Evolutionary conservation across 1,284 basidiomycete genomes (phyloP), one percentile per base, ranked within the genome.

Genomic region (Austroboletus novae-zelandiae): DNA sequence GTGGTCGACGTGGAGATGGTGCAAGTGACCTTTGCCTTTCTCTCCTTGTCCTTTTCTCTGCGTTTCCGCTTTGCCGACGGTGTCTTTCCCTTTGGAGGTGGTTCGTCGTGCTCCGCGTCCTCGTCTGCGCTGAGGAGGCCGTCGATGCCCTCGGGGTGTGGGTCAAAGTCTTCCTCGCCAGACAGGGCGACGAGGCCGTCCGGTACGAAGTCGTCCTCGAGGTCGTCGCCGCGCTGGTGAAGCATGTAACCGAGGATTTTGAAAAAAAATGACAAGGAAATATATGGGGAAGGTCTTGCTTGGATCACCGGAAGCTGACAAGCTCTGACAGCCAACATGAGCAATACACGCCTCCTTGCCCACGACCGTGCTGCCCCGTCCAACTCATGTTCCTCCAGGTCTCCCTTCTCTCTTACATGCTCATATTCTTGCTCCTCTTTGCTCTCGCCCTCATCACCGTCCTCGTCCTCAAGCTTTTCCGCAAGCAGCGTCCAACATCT

Each of bases 151-250:
- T 76, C 75, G 8, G 62, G 59, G 41, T 71, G 74, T 9, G 66
- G 57, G 47, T 76, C 74, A n/a, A 73, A 65, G n/a, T 77, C 78
- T 36, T 81, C 83, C 15, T 79, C 81, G 20, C 72, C 79, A 2
- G 82, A 84, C 14, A 79, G 66, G 1, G 80, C 82, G 1, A 89
- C 78, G 20, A 80, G 71, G 44, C 86, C 84, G 57, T 92, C 89
- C 29, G 78, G 77, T 37, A 87, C 73, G 63, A 88, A 89, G 60
- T 91, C 87, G 61, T 92, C 89, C 40, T 86, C 86, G 17, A 92
- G 75, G 71, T 88, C 87, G 73, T 93, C 91, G 40, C 85, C 86
- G 48, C 72, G 67, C 55, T 68, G 67, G 43, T 49, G 62, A 55
- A 55, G 60, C 70, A 74, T 71, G 69, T 68, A 23, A 29, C 13